Percentiles rank a stretch among this genome's conserved stretches.
phyloP scores from a whole-genome alignment of 73 alveolate genomes.

The Paramecium sexaurelia region DNA sequence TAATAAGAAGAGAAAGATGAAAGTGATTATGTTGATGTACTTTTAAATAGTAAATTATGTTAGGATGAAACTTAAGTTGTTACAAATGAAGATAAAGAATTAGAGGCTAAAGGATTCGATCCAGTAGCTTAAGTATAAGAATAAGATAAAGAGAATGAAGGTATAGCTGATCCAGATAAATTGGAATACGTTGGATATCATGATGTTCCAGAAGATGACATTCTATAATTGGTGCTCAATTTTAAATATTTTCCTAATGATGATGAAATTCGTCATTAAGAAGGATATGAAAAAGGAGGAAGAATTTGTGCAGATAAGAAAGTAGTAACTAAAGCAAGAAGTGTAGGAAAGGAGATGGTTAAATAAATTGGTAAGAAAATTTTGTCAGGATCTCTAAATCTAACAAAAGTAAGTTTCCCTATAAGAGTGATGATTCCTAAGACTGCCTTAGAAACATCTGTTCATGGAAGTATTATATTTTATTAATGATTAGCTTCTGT shows the following conservation, averaged over 20 bases:
- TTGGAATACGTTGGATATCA: constrained; percentile 60
- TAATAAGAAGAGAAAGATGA: constrained; percentile 47
- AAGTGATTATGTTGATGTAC: neutral
- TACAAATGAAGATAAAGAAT: constrained; percentile 63
- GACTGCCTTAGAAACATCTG: constrained; percentile 76
- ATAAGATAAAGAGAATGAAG: constrained; percentile 61
- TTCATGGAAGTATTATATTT: constrained; percentile 42
- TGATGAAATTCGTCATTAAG: constrained; percentile 60
- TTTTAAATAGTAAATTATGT: neutral
- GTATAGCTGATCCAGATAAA: constrained; percentile 60
- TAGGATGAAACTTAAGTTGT: constrained; percentile 35
- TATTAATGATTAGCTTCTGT: constrained; percentile 32
- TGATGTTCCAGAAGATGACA: constrained; percentile 42
- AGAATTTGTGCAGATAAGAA: constrained; percentile 73
- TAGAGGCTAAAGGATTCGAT: constrained; percentile 66
- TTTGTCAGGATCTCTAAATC: constrained; percentile 81
- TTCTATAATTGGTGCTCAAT: constrained; percentile 25
- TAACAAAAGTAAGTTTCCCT: constrained; percentile 83
- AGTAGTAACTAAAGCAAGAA: constrained; percentile 70
- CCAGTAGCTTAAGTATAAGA: constrained; percentile 58
- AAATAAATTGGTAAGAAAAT: constrained; percentile 82
- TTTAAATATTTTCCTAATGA: constrained; percentile 60
- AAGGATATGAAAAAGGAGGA: constrained; percentile 67
- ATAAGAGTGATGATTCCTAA: constrained; percentile 83
- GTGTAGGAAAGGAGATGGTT: constrained; percentile 82